Base-by-base conservation (phyloP, 306 rosid genomes). In the Casuarina equisetifolia region DNA sequence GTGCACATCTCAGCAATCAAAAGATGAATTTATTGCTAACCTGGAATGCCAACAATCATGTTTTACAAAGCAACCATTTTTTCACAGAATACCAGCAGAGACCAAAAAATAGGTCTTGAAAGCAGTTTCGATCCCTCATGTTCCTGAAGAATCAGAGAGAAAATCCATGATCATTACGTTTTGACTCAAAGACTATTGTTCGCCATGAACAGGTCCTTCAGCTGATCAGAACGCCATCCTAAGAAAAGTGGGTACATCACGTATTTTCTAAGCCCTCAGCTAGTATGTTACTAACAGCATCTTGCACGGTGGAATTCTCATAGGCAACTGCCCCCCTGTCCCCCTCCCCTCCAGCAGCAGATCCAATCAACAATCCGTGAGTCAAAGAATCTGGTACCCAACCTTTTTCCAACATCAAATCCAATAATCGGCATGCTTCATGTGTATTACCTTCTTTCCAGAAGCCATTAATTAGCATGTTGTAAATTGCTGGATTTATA, bases 371-470 rank as follows among this genome's bases (percentile, higher is more conserved):
- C 85, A 92, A 81, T 71, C 86, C 89, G 81, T 91, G 98, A 86
- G 97, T 92, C 69, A 52, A 58, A 46, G 85, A 81, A 85, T 92
- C 93, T 0, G 95, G 98, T 74, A 95, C 86, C 97, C 97, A 95
- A 75, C 97, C 95, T 79, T 84, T 86, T 78, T 95, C 97, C 87
- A 94, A 79, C 97, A 92, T 94, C 70, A 79, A 74, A 74, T 94
- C 97, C 83, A 94, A 83, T 39, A 94, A 82, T 25, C 48, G 70
- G 5, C 46, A 49, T 0, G 98, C 97, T 76, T 88, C 87, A 0
- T 6, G 46, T 80, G 79, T 86, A 72, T 80, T 79, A 74, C 91
- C 95, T 86, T 94, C 98, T 86, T 85, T 92, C 97, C 90, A 88
- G 49, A 92, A 82, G 67, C 97, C 96, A 73, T 84, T 76, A 73